Evolutionary conservation across 495 filamentous ascomycete species (phyloP).

Genomic region (Aspergillus olivimuriae): DNA sequence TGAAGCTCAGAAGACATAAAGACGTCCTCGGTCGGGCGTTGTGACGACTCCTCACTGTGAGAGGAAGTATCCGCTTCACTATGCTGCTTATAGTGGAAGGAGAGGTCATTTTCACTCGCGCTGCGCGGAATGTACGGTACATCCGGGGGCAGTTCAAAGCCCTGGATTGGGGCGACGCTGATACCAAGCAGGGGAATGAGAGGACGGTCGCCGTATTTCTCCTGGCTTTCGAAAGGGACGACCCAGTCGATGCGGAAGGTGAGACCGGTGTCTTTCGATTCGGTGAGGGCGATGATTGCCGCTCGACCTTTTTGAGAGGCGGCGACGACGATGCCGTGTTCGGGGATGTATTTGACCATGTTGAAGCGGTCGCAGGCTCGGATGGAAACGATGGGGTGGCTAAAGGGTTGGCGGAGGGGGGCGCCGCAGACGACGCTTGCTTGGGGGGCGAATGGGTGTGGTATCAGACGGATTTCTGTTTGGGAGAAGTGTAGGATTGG

Average conservation of each 20-base stretch:
- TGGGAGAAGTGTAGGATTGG: conserved; percentile 55
- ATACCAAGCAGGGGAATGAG: conserved; percentile 46
- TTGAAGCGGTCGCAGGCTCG: conserved; percentile 59
- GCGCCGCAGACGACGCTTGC: conserved; percentile 41
- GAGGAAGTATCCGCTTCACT: conserved; percentile 7
- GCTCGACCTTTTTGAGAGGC: conserved; percentile 71
- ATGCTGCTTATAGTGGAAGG: conserved; percentile 30
- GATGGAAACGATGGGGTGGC: conserved; percentile 31
- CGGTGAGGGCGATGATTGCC: conserved; percentile 65
- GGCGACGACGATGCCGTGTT: conserved; percentile 68
- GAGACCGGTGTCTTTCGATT: conserved; percentile 26
- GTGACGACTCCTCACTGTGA: not conserved
- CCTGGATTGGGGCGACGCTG: conserved; percentile 57
- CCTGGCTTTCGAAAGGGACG: conserved; percentile 46
- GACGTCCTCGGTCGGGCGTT: conserved; percentile 2
- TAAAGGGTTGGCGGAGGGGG: conserved; percentile 39
- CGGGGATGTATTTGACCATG: conserved; percentile 69
- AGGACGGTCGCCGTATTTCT: conserved; percentile 35
- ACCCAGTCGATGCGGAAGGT: conserved; percentile 52
- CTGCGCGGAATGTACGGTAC: conserved; percentile 29
- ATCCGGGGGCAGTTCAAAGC: conserved; percentile 39
- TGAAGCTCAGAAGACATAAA: not conserved
- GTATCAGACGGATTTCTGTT: conserved; percentile 51
- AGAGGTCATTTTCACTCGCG: conserved; percentile 17
- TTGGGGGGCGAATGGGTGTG: conserved; percentile 36